Evolutionary conservation across 169 alveolate genomes (phyloP).

Genomic region (Plasmodium vivax): DNA sequence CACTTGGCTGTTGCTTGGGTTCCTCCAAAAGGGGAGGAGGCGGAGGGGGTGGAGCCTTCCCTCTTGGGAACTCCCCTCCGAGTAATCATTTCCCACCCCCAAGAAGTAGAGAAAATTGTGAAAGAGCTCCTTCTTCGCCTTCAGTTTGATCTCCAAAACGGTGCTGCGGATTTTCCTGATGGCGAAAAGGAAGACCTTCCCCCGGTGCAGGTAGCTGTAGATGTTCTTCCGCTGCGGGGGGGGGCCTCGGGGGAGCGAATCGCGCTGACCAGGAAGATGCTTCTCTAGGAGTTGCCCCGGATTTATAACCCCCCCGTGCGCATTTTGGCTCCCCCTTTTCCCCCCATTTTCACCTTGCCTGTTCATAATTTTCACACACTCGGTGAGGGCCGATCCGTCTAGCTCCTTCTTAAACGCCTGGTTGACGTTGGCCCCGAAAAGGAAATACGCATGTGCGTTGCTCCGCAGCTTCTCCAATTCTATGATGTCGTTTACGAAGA

Average conservation of each 20-base stretch:
- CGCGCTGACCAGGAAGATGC: not conserved
- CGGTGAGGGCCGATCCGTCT: conserved; percentile 2
- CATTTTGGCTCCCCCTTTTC: not conserved
- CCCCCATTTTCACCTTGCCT: conserved; percentile 1
- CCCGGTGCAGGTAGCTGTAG: conserved; percentile 42
- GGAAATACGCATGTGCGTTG: conserved; percentile 6
- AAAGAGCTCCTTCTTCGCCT: conserved; percentile 28
- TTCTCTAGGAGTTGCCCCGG: not conserved
- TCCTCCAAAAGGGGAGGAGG: conserved; percentile 9
- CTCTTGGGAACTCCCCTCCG: not conserved
- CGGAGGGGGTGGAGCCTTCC: not conserved
- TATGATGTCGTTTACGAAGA: conserved; percentile 38
- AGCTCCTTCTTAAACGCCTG: conserved; percentile 31
- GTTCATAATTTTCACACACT: conserved; percentile 28
- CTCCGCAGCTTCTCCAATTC: conserved; percentile 61
- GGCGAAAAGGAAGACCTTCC: conserved; percentile 37
- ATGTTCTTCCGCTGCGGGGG: conserved; percentile 21
- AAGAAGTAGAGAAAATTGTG: conserved; percentile 67
- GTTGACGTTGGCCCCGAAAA: conserved; percentile 26
- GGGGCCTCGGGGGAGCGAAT: not conserved
- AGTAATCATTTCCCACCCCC: not conserved
- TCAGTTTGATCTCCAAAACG: conserved; percentile 43
- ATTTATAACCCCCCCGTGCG: not conserved
- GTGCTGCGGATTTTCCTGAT: conserved; percentile 31
- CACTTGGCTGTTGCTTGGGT: not conserved